These are phyloP conservation scores for Williopsis jadinii DNA, from an alignment of 1,139 yeast species.

Conservation along the genomic window DNA sequence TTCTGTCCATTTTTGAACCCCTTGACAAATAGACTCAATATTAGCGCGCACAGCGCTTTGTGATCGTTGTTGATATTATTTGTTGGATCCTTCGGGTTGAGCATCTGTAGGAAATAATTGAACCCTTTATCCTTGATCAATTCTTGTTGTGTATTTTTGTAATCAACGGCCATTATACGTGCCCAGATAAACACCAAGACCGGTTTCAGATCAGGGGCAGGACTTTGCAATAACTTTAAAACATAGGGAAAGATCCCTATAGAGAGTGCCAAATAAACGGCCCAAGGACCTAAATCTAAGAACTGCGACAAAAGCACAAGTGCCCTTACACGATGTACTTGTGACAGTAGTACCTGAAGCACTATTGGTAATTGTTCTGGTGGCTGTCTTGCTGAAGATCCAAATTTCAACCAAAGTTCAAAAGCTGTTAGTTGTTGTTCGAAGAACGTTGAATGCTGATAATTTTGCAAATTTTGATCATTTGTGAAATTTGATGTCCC, in stretches of 20 bases:
- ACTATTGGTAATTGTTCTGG: slow-evolving; percentile 96
- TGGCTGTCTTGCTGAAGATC: slow-evolving; percentile 74
- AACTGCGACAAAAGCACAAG: slow-evolving; percentile 76
- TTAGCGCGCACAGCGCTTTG: slow-evolving; percentile 93
- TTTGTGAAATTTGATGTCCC: neutral
- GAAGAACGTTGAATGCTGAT: slow-evolving; percentile 88
- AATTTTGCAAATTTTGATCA: slow-evolving; percentile 30
- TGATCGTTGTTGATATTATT: slow-evolving; percentile 64
- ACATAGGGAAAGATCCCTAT: slow-evolving; percentile 97
- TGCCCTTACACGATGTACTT: slow-evolving; percentile 89
- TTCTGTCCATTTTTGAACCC: slow-evolving; percentile 79
- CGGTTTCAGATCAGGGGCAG: slow-evolving; percentile 92
- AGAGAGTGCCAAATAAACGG: slow-evolving; percentile 85
- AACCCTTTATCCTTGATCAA: slow-evolving; percentile 87
- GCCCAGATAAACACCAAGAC: slow-evolving; percentile 97
- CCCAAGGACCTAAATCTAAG: slow-evolving; percentile 95
- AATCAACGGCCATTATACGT: slow-evolving; percentile 92
- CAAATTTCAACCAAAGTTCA: slow-evolving; percentile 92
- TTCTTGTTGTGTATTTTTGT: slow-evolving; percentile 85
- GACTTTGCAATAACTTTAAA: slow-evolving; percentile 80
- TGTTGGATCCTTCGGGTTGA: slow-evolving; percentile 42
- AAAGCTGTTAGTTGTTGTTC: slow-evolving; percentile 95
- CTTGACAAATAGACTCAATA: slow-evolving; percentile 73
- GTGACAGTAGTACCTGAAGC: slow-evolving; percentile 84
- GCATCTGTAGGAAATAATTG: slow-evolving; percentile 75